Percentiles rank a stretch among this genome's conserved stretches.
phyloP scores from a whole-genome alignment of 2,329 filamentous ascomycete genomes.

The Coleophoma cylindrospora region DNA sequence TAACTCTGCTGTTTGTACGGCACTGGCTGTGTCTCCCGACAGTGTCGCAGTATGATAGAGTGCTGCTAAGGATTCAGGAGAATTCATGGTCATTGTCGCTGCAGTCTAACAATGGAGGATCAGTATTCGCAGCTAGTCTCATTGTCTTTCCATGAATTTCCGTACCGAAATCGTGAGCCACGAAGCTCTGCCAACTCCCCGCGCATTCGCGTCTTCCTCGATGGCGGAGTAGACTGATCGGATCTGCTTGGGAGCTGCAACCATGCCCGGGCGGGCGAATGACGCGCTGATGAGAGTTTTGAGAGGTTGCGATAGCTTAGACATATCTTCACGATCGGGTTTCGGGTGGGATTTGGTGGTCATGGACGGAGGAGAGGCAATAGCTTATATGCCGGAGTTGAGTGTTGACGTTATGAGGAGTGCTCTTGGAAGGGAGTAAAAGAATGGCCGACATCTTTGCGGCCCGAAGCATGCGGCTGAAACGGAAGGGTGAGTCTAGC shows the following conservation, averaged over 20 bases:
- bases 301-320: slow-evolving; percentile 65
- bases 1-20: slow-evolving; percentile 49
- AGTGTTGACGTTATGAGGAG: no score
- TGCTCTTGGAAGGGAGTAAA: no score
- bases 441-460: no score
- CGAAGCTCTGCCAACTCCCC: slow-evolving; percentile 56
- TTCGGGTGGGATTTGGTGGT: not conserved
- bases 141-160: not conserved
- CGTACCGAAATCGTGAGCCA: slow-evolving; percentile 64
- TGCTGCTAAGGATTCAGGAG: slow-evolving; percentile 65
- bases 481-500: no score
- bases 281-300: slow-evolving; percentile 71
- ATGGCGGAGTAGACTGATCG: slow-evolving; percentile 59
- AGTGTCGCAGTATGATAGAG: slow-evolving; percentile 32
- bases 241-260: slow-evolving; percentile 59
- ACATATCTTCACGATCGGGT: slow-evolving; percentile 41
- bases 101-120: slow-evolving; percentile 51
- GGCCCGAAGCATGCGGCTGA: no score
- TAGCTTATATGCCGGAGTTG: no score
- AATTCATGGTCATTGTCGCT: slow-evolving; percentile 82
- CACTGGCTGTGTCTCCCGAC: slow-evolving; percentile 15
- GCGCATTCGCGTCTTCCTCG: slow-evolving; percentile 54
- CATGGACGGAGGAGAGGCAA: no score
- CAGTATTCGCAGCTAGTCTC: slow-evolving; percentile 2
- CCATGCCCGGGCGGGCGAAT: slow-evolving; percentile 59